Evolutionary conservation across 176 grass and related monocot genomes (phyloP), one percentile per base, ranked within the genome.

Genomic region (Ensete glaucum): DNA sequence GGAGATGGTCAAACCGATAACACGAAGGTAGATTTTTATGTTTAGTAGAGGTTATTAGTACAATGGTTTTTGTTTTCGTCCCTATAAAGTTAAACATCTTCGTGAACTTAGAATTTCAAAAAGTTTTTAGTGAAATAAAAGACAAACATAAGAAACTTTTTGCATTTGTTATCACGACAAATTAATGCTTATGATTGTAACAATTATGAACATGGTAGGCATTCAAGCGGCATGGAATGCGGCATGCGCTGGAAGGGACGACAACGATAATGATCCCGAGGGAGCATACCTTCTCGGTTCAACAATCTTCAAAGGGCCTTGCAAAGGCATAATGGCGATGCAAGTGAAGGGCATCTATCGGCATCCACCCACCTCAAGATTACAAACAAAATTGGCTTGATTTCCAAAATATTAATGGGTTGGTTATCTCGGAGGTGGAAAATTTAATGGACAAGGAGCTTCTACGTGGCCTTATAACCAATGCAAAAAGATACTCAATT

Each of bases 311-410:
- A 25, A 25, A 25, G 24, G 24, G 24, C 24, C 24, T 1, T 25
- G 24, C 24, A 25, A 25, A 25, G 24, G 24, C 24, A 25, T 25
- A 25, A 25, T 25, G 1, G 24, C 1, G 24, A 25, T 25, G 24
- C 0, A 25, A 25, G 24, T 25, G 24, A 25, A 25, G 24, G 24
- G 24, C 1, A 25, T 0, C 24, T 25, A 25, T 0, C 1, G 24
- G 24, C 24, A 25, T 25, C 24, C 24, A 25, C 24, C 24, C 24
- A 25, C 1, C 24, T 96, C 51, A 16, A 65, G 54, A 52, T 14
- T 96, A 82, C 81, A 23, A 23, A 23, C 72, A 75, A 55, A 54
- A 13, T 72, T 96, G 88, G 88, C 84, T 96, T 76, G 85, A 88
- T 72, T 8, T 91, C 19, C 8, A 67, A 62, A 71, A 53, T 73